phyloP scores from a whole-genome alignment of 371 early-diverging fungal genomes.

The Zychaea mexicana region DNA sequence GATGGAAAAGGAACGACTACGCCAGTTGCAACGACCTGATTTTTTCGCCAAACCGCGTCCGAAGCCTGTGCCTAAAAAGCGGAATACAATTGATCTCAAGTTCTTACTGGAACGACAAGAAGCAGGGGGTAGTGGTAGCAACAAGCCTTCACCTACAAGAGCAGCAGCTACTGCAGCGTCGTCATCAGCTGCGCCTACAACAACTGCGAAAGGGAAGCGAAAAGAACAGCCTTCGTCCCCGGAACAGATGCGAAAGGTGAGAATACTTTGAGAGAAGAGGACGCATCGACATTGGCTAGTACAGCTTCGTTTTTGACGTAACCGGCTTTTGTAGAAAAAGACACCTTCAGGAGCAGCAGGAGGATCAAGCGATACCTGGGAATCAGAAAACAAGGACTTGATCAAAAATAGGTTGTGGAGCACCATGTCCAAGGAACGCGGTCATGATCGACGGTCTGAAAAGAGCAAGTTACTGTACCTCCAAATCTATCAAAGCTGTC shows the following conservation, averaged over 20 bases:
- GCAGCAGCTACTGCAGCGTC: background rate
- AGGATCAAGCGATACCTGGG: background rate
- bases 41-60: conserved; percentile 12
- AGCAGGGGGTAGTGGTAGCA: background rate
- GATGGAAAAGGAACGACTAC: background rate
- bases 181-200: background rate
- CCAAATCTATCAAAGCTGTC: conserved; percentile 17
- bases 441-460: conserved; percentile 13
- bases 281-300: background rate
- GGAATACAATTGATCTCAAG: background rate
- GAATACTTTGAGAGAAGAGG: background rate
- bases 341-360: background rate
- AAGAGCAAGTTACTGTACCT: conserved; percentile 10
- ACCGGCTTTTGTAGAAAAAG: background rate
- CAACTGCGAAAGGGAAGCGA: background rate
- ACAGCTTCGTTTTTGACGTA: background rate
- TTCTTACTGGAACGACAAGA: background rate
- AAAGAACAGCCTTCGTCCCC: background rate
- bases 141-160: background rate
- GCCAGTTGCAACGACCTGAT: conserved; percentile 6
- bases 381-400: conserved; percentile 5
- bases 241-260: background rate
- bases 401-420: conserved; percentile 13
- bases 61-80: conserved; percentile 4
- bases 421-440: conserved; percentile 6